Conservation (phyloP, 106 monocot species). For the Acorus calamus region DNA sequence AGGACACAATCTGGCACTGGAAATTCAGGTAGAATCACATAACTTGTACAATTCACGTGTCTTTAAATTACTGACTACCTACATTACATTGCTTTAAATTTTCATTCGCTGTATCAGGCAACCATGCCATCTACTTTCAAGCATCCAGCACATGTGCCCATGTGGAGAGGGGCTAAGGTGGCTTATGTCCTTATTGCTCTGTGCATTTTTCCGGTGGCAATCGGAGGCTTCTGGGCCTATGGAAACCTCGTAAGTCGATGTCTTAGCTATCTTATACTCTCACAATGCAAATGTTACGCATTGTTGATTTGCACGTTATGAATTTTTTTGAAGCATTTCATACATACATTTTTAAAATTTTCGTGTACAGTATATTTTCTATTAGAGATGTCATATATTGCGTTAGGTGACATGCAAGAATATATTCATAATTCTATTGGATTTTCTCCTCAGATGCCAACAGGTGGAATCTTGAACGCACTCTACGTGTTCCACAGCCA, state of each 20-base stretch:
- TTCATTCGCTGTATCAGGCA: constrained; percentile 25
- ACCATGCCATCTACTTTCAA: constrained; percentile 98
- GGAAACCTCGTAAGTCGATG: constrained; percentile 65
- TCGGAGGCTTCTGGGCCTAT: constrained; percentile 93
- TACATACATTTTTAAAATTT: no score
- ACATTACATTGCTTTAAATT: neutral
- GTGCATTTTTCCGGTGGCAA: constrained; percentile 81
- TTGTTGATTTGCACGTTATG: neutral
- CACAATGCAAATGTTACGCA: neutral
- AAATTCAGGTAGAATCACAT: constrained; percentile 65
- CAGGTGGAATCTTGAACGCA: constrained; percentile 80
- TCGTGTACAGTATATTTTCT: no score
- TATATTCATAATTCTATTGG: neutral
- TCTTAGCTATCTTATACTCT: neutral
- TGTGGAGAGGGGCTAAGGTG: constrained; percentile 96
- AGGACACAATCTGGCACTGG: constrained; percentile 89
- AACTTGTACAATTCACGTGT: no score
- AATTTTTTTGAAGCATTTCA: neutral
- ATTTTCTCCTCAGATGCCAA: constrained; percentile 55
- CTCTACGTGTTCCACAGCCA: constrained; percentile 66
- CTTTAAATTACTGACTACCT: no score
- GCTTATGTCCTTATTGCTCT: constrained; percentile 77
- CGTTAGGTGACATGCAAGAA: no score
- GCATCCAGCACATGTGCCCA: constrained; percentile 90
- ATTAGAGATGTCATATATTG: no score